phyloP scores from a whole-genome alignment of 2,329 filamentous ascomycete species.

The Pseudogymnoascus sp. region DNA sequence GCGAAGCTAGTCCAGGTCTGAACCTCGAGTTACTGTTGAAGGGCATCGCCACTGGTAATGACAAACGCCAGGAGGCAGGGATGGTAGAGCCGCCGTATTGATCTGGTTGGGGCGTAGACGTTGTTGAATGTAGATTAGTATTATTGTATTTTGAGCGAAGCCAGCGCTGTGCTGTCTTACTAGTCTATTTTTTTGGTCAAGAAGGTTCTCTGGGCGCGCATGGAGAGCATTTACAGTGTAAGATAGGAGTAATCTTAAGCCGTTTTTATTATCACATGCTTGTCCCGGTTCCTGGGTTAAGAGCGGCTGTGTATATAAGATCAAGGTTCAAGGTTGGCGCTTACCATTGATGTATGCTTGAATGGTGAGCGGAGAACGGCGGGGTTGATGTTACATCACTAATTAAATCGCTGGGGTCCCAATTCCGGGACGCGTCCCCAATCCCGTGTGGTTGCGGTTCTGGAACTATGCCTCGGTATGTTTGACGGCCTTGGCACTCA shows the following conservation, averaged over 20 bases:
- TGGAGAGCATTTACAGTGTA: conserved; percentile 3
- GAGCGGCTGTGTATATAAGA: neutral
- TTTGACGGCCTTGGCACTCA: conserved; percentile 1
- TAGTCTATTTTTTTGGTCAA: neutral
- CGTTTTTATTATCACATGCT: conserved; percentile 3
- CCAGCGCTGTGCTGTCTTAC: conserved; percentile 2
- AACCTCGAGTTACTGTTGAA: conserved; percentile 29
- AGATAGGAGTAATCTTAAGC: conserved; percentile 5
- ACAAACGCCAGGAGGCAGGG: conserved; percentile 1
- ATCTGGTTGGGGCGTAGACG: neutral
- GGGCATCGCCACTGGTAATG: conserved; percentile 26
- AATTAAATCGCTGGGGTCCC: neutral
- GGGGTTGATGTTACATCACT: neutral
- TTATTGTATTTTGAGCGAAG: conserved; percentile 8
- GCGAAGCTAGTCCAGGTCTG: conserved; percentile 13
- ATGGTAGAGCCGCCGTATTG: conserved; percentile 4
- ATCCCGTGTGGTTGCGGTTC: neutral
- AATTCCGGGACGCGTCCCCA: neutral
- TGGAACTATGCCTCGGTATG: neutral
- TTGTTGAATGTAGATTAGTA: conserved; percentile 3
- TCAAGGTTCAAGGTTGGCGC: neutral
- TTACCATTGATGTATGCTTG: neutral
- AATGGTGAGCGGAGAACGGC: neutral
- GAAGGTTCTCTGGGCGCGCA: neutral
- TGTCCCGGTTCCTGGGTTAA: neutral